phyloP scores from a whole-genome alignment of 352 stramenopile genomes.

The Elongisporangium anandrum region DNA sequence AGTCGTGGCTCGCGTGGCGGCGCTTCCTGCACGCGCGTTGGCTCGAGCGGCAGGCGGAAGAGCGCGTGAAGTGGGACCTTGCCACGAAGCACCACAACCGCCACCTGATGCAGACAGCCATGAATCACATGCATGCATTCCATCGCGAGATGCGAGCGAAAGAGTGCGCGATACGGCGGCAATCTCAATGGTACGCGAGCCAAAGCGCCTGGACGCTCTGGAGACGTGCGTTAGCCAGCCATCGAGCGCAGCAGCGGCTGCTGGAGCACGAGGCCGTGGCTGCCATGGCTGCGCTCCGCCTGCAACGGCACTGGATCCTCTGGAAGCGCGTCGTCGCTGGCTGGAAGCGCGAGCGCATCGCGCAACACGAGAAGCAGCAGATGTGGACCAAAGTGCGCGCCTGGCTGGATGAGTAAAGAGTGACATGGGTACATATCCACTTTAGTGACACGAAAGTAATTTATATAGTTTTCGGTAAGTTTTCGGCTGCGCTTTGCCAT shows the following conservation, averaged over 20 bases:
- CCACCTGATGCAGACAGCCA: background rate
- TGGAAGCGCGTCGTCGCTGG: conserved; percentile 21
- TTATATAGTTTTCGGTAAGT: background rate
- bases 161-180: conserved; percentile 21
- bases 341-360: conserved; percentile 18
- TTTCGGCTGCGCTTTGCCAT: background rate
- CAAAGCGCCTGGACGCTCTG: conserved; percentile 20
- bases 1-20: conserved; percentile 35
- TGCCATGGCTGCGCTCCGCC: conserved; percentile 10
- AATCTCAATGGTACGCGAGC: conserved; percentile 29
- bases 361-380: conserved; percentile 42
- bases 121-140: background rate
- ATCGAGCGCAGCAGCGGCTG: conserved; percentile 10
- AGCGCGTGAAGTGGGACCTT: conserved; percentile 13
- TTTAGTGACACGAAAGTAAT: background rate
- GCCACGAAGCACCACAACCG: conserved; percentile 15
- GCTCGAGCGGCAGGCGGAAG: conserved; percentile 7
- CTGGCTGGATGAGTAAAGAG: conserved; percentile 42
- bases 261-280: conserved; percentile 4
- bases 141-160: conserved; percentile 13
- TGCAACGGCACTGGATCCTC: conserved; percentile 17
- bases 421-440: background rate
- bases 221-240: conserved; percentile 10
- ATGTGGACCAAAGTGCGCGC: conserved; percentile 58
- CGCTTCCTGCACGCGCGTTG: conserved; percentile 20